A percentile compares a stretch with the other conserved stretches of the same genome.
Evolutionary conservation across 2,329 filamentous ascomycete genomes (phyloP).

Genomic region (Diplodia seriata): DNA sequence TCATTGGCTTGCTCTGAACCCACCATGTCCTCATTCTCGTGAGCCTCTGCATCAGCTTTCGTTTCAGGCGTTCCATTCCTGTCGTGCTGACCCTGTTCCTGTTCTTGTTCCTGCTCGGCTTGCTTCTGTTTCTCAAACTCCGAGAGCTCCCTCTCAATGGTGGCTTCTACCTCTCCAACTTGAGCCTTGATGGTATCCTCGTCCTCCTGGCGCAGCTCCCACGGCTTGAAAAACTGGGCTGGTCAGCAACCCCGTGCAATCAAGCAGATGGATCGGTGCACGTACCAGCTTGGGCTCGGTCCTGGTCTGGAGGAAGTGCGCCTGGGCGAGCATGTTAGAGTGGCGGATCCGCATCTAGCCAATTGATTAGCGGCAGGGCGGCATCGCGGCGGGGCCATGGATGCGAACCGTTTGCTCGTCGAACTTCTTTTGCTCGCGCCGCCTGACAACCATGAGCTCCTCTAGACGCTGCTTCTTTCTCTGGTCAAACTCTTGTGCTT

Average conservation of each 20-base stretch:
- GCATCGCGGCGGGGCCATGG: conserved; percentile 4
- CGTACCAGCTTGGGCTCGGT: conserved; percentile 75
- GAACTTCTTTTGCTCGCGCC: conserved; percentile 74
- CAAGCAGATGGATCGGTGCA: conserved; percentile 3
- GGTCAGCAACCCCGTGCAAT: conserved; percentile 31
- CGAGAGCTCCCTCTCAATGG: conserved; percentile 68
- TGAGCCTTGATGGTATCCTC: conserved; percentile 75
- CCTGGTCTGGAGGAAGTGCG: conserved; percentile 75
- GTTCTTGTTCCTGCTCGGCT: conserved; percentile 44
- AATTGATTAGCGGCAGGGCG: conserved; percentile 34
- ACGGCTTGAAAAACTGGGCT: conserved; percentile 81
- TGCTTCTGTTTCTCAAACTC: conserved; percentile 62
- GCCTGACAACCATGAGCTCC: conserved; percentile 66
- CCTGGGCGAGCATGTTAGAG: conserved; percentile 71
- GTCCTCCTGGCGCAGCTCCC: conserved; percentile 73
- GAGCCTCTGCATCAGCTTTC: conserved; percentile 15
- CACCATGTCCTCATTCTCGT: conserved; percentile 29
- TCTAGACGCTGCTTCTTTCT: conserved; percentile 70
- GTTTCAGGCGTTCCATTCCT: conserved; percentile 1
- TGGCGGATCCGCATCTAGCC: conserved; percentile 77
- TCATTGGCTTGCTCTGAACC: conserved; percentile 37
- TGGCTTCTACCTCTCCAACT: conserved; percentile 67
- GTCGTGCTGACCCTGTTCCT: conserved; percentile 36
- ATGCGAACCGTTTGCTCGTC: conserved; percentile 76
- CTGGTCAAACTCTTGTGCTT: conserved; percentile 74